phyloP scores from a whole-genome alignment of 768 basidiomycete species.

The Mycena epipterygia region DNA sequence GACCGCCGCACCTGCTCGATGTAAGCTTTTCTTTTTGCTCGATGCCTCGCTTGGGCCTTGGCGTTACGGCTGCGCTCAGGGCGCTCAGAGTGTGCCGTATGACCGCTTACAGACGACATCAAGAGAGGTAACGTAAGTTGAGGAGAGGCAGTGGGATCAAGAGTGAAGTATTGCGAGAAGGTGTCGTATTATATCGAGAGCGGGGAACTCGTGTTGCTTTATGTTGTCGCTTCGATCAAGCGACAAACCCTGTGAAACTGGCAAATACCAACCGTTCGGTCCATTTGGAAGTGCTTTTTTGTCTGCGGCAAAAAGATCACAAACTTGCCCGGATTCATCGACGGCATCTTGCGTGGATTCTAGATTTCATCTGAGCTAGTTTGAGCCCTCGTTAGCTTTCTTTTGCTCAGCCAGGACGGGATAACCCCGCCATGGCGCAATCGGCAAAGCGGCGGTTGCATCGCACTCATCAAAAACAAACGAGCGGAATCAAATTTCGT shows the following conservation, averaged over 20 bases:
- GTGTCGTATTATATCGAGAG: constrained; percentile 38
- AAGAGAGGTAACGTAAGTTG: constrained; percentile 66
- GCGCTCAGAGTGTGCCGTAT: constrained; percentile 71
- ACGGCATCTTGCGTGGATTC: too few relatives aligned
- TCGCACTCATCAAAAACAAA: constrained; percentile 4
- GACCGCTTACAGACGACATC: constrained; percentile 72
- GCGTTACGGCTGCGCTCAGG: constrained; percentile 91
- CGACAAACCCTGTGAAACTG: constrained; percentile 33
- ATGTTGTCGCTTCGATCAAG: constrained; percentile 35
- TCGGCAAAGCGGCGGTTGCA: constrained; percentile 31
- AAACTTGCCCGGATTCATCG: neutral
- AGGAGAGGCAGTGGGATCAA: constrained; percentile 66
- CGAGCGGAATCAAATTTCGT: neutral
- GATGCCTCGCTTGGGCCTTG: constrained; percentile 90
- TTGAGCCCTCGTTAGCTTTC: constrained; percentile 21
- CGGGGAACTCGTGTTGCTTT: constrained; percentile 35
- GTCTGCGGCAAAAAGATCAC: constrained; percentile 1
- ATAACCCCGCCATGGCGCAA: constrained; percentile 2
- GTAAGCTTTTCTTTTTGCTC: constrained; percentile 94
- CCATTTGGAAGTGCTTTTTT: constrained; percentile 24
- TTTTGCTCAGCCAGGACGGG: neutral
- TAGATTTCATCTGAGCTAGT: constrained; percentile 34
- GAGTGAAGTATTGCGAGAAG: constrained; percentile 51
- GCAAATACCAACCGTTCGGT: constrained; percentile 28
- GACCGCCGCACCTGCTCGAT: constrained; percentile 79